A percentile compares a stretch with the other conserved stretches of the same genome.
Evolutionary conservation across 2,329 filamentous ascomycete species (phyloP).

Genomic region (Massarina eburnea): DNA sequence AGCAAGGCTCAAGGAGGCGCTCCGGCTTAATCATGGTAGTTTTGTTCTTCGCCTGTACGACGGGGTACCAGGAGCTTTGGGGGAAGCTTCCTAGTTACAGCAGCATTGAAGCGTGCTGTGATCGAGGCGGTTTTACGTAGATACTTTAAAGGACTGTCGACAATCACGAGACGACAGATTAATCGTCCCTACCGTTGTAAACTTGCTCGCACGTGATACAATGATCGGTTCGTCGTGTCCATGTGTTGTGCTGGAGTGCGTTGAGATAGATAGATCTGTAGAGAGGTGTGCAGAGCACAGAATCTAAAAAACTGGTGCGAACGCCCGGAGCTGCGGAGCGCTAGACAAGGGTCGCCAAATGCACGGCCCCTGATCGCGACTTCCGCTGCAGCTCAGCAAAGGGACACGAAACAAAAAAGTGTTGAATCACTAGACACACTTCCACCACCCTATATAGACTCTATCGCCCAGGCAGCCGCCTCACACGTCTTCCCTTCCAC

Average conservation of each 20-base stretch:
- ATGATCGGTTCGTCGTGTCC: too few species aligned
- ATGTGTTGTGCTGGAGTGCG: not conserved
- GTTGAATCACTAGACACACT: not conserved
- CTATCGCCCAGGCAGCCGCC: not conserved
- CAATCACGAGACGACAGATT: not conserved
- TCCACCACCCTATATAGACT: not conserved
- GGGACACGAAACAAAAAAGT: conserved; percentile 35
- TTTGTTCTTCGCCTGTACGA: conserved; percentile 73
- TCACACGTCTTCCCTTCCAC: not conserved
- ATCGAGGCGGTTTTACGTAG: conserved; percentile 50
- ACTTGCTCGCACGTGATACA: too few species aligned
- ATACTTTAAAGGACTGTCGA: not conserved
- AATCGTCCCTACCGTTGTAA: not conserved
- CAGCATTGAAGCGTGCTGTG: conserved; percentile 51
- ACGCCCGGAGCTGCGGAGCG: conserved; percentile 11
- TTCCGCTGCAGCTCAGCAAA: conserved; percentile 15
- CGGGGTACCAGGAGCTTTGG: conserved; percentile 80
- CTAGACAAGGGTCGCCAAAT: conserved; percentile 24
- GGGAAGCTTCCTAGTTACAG: conserved; percentile 62
- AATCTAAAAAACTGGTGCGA: conserved; percentile 18
- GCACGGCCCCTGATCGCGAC: conserved; percentile 17
- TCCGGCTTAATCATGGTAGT: conserved; percentile 96
- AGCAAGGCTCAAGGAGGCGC: conserved; percentile 81
- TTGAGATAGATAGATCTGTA: not conserved
- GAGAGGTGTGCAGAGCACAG: conserved; percentile 2